Base-by-base conservation (phyloP, 805 yeast species). In the Candida sanyiensis region DNA sequence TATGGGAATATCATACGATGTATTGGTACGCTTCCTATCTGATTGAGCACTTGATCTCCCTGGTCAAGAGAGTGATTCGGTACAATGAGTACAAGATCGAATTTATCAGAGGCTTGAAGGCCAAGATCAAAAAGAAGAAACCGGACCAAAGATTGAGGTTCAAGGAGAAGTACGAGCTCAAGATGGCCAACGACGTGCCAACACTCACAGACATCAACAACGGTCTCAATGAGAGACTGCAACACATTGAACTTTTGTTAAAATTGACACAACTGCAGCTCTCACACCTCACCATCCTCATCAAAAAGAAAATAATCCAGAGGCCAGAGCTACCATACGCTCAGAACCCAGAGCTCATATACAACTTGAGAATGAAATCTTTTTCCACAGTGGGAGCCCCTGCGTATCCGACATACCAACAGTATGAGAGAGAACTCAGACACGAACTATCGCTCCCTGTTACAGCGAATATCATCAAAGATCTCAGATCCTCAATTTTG, bases 361-460 rank as follows among this genome's bases (percentile, higher is more conserved):
- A 70, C 53, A 61, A 69, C 8, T 62, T 87, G 33, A 73, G 95
- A 48, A 70, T 86, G 73, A 87, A 86, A 56, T 78, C 93, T 4
- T 85, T 83, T 63, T 73, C 81, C 17, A 73, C 87, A 0, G 81
- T 88, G 16, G 95, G 94, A 1, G 77, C 77, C 9, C 96, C 96
- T 1, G 70, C 68, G 21, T 51, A 75, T 29, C 88, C 90, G 3
- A 17, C 27, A 11, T 50, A 40, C 35, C 18, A 49, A 1, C 30
- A 47, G 3, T 56, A 61, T 37, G 46, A 48, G 33, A 29, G 33
- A 10, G 33, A 29, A 12, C 13, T 29, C n/a, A 18, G 13, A 11
- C 18, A 15, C 12, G 23, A 20, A 17, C 15, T 29, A n/a, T n/a
- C n/a, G n/a, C 21, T 43, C 43, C 17, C 51, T 57, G 4, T 23